Conservation (phyloP, 768 basidiomycete species). For the Macrolepiota fuliginosa region DNA sequence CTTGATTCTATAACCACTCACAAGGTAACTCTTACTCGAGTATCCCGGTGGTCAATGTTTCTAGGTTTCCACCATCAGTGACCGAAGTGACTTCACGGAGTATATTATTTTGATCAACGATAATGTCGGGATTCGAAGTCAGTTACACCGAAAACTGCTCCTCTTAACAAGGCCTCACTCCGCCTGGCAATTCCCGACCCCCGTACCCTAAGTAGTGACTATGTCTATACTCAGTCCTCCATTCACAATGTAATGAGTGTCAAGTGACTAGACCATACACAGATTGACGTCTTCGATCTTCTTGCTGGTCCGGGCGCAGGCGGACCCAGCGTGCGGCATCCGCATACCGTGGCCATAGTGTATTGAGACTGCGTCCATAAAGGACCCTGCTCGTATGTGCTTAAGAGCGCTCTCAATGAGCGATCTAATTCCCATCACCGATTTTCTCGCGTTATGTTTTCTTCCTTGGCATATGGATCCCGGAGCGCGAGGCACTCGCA, state of each 20-base stretch:
- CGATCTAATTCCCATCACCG: slow-evolving; percentile 5
- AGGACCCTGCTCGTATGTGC: neutral
- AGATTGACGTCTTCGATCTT: neutral
- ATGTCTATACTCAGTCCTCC: neutral
- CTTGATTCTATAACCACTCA: neutral
- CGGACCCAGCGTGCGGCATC: neutral
- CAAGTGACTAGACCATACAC: neutral
- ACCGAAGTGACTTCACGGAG: neutral
- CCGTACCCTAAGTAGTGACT: neutral
- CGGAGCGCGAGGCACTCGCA: neutral
- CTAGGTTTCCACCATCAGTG: neutral
- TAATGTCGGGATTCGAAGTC: neutral
- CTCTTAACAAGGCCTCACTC: slow-evolving; percentile 7
- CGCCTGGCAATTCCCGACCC: slow-evolving; percentile 5
- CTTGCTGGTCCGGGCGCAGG: neutral
- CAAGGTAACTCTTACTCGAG: neutral
- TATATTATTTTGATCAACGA: neutral
- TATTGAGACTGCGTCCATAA: neutral
- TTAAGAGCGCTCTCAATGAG: neutral
- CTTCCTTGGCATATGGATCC: neutral
- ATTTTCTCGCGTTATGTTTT: neutral
- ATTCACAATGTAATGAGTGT: neutral
- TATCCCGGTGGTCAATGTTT: neutral
- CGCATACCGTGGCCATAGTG: neutral
- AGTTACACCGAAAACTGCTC: neutral